Conservation (phyloP, 441 rosid genomes). For the Codiaeum variegatum region DNA sequence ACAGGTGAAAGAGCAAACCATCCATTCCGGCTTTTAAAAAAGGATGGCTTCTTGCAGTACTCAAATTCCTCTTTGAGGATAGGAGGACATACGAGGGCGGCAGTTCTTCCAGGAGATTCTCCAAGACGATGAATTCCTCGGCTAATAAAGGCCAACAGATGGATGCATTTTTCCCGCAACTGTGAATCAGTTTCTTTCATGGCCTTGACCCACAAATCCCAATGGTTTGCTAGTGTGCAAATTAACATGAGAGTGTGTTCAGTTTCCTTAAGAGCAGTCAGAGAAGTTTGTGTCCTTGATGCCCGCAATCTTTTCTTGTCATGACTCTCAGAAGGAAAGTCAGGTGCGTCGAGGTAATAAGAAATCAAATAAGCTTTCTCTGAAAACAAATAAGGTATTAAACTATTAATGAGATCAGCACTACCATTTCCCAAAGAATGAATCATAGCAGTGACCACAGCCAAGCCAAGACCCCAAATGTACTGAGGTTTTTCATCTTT, state of each 20-base stretch:
- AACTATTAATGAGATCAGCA: slow-evolving; percentile 46
- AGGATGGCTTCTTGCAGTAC: slow-evolving; percentile 53
- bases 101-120: slow-evolving; percentile 49
- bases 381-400: slow-evolving; percentile 64
- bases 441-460: slow-evolving; percentile 80
- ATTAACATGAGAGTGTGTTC: slow-evolving; percentile 81
- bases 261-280: slow-evolving; percentile 69
- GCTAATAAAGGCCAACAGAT: slow-evolving; percentile 85
- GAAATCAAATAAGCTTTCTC: slow-evolving; percentile 73
- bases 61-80: slow-evolving; percentile 63
- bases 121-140: slow-evolving; percentile 65
- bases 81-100: slow-evolving; percentile 64
- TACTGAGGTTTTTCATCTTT: slow-evolving; percentile 56
- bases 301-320: slow-evolving; percentile 67
- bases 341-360: slow-evolving; percentile 67
- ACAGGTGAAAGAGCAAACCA: slow-evolving; percentile 83
- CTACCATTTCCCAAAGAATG: slow-evolving; percentile 60
- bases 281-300: slow-evolving; percentile 61
- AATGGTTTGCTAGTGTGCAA: slow-evolving; percentile 65
- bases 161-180: slow-evolving; percentile 76
- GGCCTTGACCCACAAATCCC: slow-evolving; percentile 72
- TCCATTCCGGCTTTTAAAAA: slow-evolving; percentile 63
- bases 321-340: slow-evolving; percentile 56
- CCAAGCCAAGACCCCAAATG: slow-evolving; percentile 81
- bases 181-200: slow-evolving; percentile 74